Evolutionary conservation across 1,284 basidiomycete species (phyloP).

Genomic region (Ganoderma multipileum): DNA sequence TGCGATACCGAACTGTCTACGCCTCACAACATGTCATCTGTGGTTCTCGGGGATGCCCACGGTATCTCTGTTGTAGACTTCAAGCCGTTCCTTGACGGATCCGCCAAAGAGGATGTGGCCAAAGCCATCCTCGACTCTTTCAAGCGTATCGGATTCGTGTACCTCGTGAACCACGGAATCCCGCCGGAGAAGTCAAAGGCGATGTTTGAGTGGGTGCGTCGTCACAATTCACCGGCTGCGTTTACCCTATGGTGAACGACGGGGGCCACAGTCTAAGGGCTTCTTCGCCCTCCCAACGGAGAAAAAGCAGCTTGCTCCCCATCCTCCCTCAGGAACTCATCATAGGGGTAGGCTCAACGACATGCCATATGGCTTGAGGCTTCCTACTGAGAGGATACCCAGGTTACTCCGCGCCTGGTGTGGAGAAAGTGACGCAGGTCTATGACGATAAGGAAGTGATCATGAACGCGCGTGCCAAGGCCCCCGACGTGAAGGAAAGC

Average conservation of each 20-base stretch:
- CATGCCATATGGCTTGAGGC: not conserved
- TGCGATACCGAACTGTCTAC: not conserved
- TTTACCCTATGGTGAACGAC: not conserved
- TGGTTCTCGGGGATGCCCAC: slow-evolving; percentile 28
- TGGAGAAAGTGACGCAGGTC: slow-evolving; percentile 53
- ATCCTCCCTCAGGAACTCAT: slow-evolving; percentile 59
- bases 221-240: not conserved
- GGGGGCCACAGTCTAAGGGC: slow-evolving; percentile 47
- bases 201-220: slow-evolving; percentile 60
- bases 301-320: slow-evolving; percentile 61
- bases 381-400: not conserved
- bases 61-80: slow-evolving; percentile 41
- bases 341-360: slow-evolving; percentile 51
- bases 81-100: slow-evolving; percentile 38
- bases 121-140: slow-evolving; percentile 42
- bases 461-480: slow-evolving; percentile 43
- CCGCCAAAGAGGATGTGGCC: slow-evolving; percentile 38
- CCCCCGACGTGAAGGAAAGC: slow-evolving; percentile 62
- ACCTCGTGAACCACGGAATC: slow-evolving; percentile 50
- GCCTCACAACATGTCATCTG: slow-evolving; percentile 11
- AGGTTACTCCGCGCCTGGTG: slow-evolving; percentile 57
- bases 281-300: slow-evolving; percentile 61
- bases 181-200: slow-evolving; percentile 50
- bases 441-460: slow-evolving; percentile 47
- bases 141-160: slow-evolving; percentile 49